Evolutionary conservation across 371 early-diverging fungal genomes (phyloP).

Genomic region (Funneliformis caledonium): DNA sequence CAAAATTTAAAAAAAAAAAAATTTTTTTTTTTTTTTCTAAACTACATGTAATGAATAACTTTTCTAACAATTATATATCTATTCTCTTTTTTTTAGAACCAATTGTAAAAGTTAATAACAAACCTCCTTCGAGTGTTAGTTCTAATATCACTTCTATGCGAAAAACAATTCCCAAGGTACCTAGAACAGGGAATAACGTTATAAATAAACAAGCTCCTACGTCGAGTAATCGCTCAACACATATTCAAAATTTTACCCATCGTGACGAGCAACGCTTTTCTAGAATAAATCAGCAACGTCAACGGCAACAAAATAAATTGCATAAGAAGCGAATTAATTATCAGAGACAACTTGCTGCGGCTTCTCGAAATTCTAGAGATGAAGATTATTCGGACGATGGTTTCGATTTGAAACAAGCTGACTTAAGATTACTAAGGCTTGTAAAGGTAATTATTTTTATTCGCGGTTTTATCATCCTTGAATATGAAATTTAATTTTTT

Average conservation of each 20-base stretch:
- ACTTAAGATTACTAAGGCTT: background rate
- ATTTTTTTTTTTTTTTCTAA: no score
- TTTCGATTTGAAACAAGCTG: background rate
- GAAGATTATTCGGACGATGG: background rate
- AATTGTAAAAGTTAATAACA: no score
- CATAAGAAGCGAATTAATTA: background rate
- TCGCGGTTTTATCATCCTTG: background rate
- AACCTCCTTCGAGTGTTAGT: no score
- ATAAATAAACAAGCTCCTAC: constrained; percentile 3
- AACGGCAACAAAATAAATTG: background rate
- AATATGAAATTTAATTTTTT: background rate
- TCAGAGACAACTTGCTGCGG: background rate
- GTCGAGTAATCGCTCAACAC: background rate
- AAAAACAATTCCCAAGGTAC: no score
- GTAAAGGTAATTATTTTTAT: background rate
- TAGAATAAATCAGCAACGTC: background rate
- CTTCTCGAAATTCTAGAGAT: background rate
- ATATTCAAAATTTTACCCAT: constrained; percentile 17
- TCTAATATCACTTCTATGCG: no score
- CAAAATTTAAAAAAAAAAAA: no score
- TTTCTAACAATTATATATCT: no score
- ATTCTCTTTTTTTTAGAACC: no score
- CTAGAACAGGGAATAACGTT: no score
- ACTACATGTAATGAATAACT: no score
- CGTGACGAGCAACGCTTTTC: background rate